Evolutionary conservation across 495 filamentous ascomycete genomes (phyloP).

Genomic region (Aspergillus sclerotioniger): DNA sequence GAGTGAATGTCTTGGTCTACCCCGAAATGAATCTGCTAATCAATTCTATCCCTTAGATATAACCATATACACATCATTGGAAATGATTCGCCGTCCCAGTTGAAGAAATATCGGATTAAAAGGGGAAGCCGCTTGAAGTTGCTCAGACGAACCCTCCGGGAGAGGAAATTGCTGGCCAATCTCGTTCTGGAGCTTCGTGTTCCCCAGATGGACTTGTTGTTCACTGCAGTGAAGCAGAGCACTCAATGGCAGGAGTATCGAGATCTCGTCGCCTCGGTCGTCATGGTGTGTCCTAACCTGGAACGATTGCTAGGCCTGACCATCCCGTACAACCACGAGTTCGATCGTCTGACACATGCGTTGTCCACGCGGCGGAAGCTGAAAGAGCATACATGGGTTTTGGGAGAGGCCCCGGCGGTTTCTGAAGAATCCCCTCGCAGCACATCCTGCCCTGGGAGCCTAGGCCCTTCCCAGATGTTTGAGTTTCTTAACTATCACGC

Average conservation of each 20-base stretch:
- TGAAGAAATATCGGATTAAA: conserved; percentile 66
- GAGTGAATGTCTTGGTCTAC: conserved; percentile 27
- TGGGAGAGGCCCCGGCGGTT: conserved; percentile 51
- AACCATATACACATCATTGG: conserved; percentile 67
- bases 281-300: conserved; percentile 85
- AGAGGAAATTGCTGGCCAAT: conserved; percentile 66
- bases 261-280: conserved; percentile 71
- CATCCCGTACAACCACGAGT: conserved; percentile 67
- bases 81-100: conserved; percentile 59
- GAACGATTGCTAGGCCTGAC: conserved; percentile 71
- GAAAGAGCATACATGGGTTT: conserved; percentile 78
- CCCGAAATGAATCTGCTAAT: conserved; percentile 14
- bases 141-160: conserved; percentile 71
- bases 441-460: conserved; percentile 50
- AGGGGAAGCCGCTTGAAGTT: conserved; percentile 68
- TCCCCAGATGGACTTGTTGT: conserved; percentile 52
- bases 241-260: conserved; percentile 60
- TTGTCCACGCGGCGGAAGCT: conserved; percentile 71
- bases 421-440: conserved; percentile 44
- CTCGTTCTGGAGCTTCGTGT: conserved; percentile 74
- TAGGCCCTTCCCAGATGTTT: conserved; percentile 60
- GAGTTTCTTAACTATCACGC: conserved; percentile 69
- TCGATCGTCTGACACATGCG: conserved; percentile 73
- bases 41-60: conserved; percentile 57
- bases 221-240: conserved; percentile 49